These are phyloP conservation scores for Oehlia diaphana DNA, from an alignment of 192 early-diverging fungal species.

Conservation along the genomic window DNA sequence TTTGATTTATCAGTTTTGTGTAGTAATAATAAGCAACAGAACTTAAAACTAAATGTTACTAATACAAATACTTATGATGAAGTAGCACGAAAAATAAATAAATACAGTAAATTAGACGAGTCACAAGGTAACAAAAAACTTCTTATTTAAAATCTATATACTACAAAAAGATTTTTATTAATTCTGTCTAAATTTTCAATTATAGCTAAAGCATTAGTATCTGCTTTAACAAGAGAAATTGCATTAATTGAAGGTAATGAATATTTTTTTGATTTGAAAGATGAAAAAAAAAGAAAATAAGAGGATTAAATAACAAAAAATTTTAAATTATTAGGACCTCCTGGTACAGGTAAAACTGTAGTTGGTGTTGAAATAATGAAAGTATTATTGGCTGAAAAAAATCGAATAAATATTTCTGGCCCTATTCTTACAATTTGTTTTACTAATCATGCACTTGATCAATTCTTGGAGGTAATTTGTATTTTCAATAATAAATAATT, in stretches of 20 bases:
- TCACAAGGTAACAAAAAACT: constrained; percentile 36
- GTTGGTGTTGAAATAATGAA: constrained; percentile 53
- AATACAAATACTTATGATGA: not conserved
- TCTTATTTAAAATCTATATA: too few relatives aligned
- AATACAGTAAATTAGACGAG: constrained; percentile 43
- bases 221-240: constrained; percentile 49
- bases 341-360: constrained; percentile 54
- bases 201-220: constrained; percentile 41
- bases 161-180: not conserved
- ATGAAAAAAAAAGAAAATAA: too few relatives aligned
- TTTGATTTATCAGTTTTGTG: constrained; percentile 35
- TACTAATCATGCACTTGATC: constrained; percentile 65
- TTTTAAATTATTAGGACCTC: constrained; percentile 30
- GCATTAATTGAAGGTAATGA: constrained; percentile 51
- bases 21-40: not conserved
- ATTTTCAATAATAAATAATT: not conserved
- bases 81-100: constrained; percentile 11
- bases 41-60: constrained; percentile 17
- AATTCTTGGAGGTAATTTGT: constrained; percentile 47
- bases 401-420: constrained; percentile 33
- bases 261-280: too few relatives aligned
- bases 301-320: too few relatives aligned
- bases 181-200: not conserved
- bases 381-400: constrained; percentile 34
- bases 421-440: constrained; percentile 55